Base-by-base conservation (phyloP, 2,329 filamentous ascomycete species). In the Sordariomycetes sp. region DNA sequence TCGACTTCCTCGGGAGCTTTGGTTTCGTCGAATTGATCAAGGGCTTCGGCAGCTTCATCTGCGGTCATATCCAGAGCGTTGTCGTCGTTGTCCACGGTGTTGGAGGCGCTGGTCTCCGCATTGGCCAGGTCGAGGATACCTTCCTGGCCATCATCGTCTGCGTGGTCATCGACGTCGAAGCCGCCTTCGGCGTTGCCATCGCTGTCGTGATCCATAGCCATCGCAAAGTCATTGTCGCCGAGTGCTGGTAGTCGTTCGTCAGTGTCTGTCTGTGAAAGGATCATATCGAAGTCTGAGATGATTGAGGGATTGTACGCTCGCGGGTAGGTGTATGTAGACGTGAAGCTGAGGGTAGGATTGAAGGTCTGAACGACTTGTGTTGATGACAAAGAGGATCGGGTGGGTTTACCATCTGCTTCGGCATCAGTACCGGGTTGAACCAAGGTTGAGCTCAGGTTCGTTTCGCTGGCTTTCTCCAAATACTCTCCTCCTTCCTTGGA, bases 51-150 rank as follows among this genome's bases (percentile, higher is more conserved):
- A 16, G 10, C 30, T 12, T 12, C 36, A 16, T 15, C 32, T 10
- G 8, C 19, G 17, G 30, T 10, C 3, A 17, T 17, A 11, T 21
- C 8, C 4, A 12, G 25, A 11, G 20, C 21, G 6, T 23, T 8
- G n/a, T 38, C 31, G 17, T 37, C 32, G 24, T 32, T 32, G 15
- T 38, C 25, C 20, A 38, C 36, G 11, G 36, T 38, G 32, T 34
- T 26, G 25, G 12, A 26, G 11, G 26, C 15, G 14, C 10, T 23
- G 6, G n/a, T 36, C 18, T 15, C 14, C 17, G 17, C 31, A 12
- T n/a, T n/a, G n/a, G n/a, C n/a, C n/a, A n/a, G n/a, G n/a, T n/a
- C n/a, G n/a, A n/a, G n/a, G n/a, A n/a, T n/a, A n/a, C n/a, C n/a
- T n/a, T n/a, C n/a, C 14, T 24, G 17, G 16, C n/a, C 14, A 14